Evolutionary conservation across 768 basidiomycete species (phyloP).

Genomic region (Chalciporus chontae): DNA sequence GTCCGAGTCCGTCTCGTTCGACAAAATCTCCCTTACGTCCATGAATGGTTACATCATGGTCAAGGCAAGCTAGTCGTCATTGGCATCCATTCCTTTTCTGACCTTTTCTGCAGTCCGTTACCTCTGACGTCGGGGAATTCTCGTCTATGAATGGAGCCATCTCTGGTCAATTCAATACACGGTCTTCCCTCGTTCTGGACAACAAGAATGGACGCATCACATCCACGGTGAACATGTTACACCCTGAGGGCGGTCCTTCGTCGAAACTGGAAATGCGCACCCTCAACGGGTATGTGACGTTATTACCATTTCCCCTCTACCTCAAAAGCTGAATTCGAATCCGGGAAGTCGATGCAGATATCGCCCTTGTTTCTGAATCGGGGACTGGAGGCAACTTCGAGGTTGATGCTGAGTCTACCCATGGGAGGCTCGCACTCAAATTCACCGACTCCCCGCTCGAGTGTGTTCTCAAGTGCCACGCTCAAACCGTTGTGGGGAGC

Average conservation of each 20-base stretch:
- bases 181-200: conserved; percentile 32
- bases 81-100: neutral
- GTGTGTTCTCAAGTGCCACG: conserved; percentile 31
- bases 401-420: conserved; percentile 29
- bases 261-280: conserved; percentile 35
- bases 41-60: conserved; percentile 34
- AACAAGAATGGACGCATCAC: conserved; percentile 41
- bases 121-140: conserved; percentile 25
- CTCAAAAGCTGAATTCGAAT: conserved; percentile 1
- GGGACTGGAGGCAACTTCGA: conserved; percentile 30
- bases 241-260: conserved; percentile 20
- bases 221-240: conserved; percentile 36
- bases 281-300: conserved; percentile 39
- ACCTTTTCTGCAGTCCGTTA: conserved; percentile 30
- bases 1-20: conserved; percentile 34
- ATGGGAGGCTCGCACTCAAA: conserved; percentile 27
- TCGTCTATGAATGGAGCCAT: conserved; percentile 46
- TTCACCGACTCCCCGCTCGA: conserved; percentile 33
- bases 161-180: conserved; percentile 38
- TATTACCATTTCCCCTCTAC: neutral
- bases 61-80: conserved; percentile 24
- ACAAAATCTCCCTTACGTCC: conserved; percentile 32
- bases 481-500: conserved; percentile 27
- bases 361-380: conserved; percentile 31
- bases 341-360: conserved; percentile 20